Base-by-base conservation (phyloP, 495 filamentous ascomycete species). In the Penicillium turbatum region DNA sequence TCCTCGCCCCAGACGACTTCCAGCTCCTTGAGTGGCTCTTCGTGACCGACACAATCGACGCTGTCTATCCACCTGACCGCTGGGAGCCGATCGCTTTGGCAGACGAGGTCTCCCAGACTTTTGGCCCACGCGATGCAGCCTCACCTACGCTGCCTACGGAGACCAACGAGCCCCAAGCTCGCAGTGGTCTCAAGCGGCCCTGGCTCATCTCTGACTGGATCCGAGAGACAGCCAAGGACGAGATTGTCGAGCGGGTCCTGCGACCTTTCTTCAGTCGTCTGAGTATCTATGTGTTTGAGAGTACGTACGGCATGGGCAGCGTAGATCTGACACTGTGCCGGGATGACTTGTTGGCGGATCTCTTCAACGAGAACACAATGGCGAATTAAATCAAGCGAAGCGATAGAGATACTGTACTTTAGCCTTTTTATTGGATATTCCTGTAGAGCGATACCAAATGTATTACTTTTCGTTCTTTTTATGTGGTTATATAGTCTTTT, bases 21-120 rank as follows among this genome's bases (percentile, higher is more conserved):
- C 93, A 97, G 66, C 77, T 96, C 35, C 81, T 90, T 49, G 90
- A 96, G 73, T 99, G 93, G 93, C 80, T 97, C 15, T 99, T 95
- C 68, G 83, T 97, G 21, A 92, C 91, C 5, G 95, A 99, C 65
- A 97, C 92, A 32, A 92, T 96, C 58, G 93, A 99, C 64, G 91
- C 95, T 1, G 90, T 97, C 19, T 97, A 97, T 63, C 83, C 87
- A 13, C 86, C 90, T 1, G 69, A 81, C n/a, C 72, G 77, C 44
- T 87, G 85, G 72, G 78, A 83, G 48, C 82, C 92, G 1, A 75
- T 86, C 4, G 89, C 90, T 1, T 78, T 97, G 10, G 86, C 87
- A 15, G 93, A 98, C 57, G 89, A 92, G 61, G 73, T 98, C 7
- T 87, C 88, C 0, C 89, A 93, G 59, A 86, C 83, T 53, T 73